A percentile compares a stretch with the other conserved stretches of the same genome.
Conservation (phyloP, 2,329 filamentous ascomycete species). For the Penicillium sp. region DNA sequence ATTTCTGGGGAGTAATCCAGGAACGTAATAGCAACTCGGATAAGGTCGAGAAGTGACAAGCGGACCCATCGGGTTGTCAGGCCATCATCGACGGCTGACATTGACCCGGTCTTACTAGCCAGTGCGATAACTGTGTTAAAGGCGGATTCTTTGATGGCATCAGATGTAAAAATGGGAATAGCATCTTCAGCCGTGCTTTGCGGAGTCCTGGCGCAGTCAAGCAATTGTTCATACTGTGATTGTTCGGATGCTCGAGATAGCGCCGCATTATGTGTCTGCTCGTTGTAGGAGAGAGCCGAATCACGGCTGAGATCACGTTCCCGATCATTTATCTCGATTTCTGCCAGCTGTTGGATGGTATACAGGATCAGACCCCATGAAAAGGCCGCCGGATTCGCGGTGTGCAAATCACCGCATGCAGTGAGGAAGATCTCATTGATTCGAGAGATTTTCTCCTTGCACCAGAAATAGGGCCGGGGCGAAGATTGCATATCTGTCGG, state of each 20-base stretch:
- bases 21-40: slow-evolving; percentile 64
- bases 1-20: slow-evolving; percentile 72
- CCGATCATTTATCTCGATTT: background rate
- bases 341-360: slow-evolving; percentile 62
- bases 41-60: slow-evolving; percentile 64
- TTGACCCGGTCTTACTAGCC: slow-evolving; percentile 43
- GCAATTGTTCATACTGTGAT: slow-evolving; percentile 47
- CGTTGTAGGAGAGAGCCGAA: slow-evolving; percentile 35
- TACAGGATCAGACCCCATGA: slow-evolving; percentile 77
- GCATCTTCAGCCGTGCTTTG: slow-evolving; percentile 45
- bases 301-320: slow-evolving; percentile 34
- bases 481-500: slow-evolving; percentile 22
- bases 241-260: slow-evolving; percentile 33
- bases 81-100: slow-evolving; percentile 50
- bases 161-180: slow-evolving; percentile 47
- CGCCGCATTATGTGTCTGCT: slow-evolving; percentile 33
- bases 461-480: slow-evolving; percentile 60
- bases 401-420: slow-evolving; percentile 55
- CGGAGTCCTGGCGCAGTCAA: slow-evolving; percentile 44
- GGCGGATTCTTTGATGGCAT: slow-evolving; percentile 46
- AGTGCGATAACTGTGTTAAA: slow-evolving; percentile 50
- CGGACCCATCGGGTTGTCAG: slow-evolving; percentile 63
- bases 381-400: slow-evolving; percentile 71
- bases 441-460: slow-evolving; percentile 65
- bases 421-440: slow-evolving; percentile 69